Evolutionary conservation across 2,329 filamentous ascomycete genomes (phyloP).

Genomic region (Plectosphaerella sp.): DNA sequence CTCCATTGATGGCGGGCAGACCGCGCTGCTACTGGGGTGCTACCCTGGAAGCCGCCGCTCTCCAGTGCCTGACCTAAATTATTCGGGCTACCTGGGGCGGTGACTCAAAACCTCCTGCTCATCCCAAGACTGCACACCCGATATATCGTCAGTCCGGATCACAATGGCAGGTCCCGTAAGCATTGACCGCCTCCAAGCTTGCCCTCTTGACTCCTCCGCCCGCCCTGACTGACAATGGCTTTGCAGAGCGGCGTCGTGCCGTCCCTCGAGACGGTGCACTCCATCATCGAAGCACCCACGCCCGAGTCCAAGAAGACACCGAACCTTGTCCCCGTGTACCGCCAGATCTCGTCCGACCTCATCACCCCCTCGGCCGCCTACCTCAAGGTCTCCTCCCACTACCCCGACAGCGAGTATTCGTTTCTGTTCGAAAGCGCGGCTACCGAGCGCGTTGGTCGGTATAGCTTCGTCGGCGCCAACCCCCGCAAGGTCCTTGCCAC

Average conservation of each 20-base stretch:
- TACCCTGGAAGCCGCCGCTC: too few relatives aligned
- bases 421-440: slow-evolving; percentile 96
- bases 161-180: slow-evolving; percentile 24
- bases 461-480: slow-evolving; percentile 89
- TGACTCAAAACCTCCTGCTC: slow-evolving; percentile 10
- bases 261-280: slow-evolving; percentile 40
- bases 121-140: slow-evolving; percentile 1
- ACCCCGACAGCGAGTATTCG: slow-evolving; percentile 67
- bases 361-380: slow-evolving; percentile 94
- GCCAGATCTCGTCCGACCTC: slow-evolving; percentile 85
- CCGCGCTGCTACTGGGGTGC: background rate
- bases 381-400: slow-evolving; percentile 79
- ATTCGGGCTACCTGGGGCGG: background rate
- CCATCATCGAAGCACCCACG: slow-evolving; percentile 28
- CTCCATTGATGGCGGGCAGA: background rate
- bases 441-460: slow-evolving; percentile 87
- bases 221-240: slow-evolving; percentile 6
- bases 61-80: background rate
- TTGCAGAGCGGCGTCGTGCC: slow-evolving; percentile 36
- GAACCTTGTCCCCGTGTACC: slow-evolving; percentile 78
- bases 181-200: background rate
- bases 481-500: slow-evolving; percentile 78
- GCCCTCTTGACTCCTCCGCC: background rate
- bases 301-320: slow-evolving; percentile 30
- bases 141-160: slow-evolving; percentile 3